Evolutionary conservation across 1,284 basidiomycete species (phyloP).

Genomic region (Stereum hirsutum): DNA sequence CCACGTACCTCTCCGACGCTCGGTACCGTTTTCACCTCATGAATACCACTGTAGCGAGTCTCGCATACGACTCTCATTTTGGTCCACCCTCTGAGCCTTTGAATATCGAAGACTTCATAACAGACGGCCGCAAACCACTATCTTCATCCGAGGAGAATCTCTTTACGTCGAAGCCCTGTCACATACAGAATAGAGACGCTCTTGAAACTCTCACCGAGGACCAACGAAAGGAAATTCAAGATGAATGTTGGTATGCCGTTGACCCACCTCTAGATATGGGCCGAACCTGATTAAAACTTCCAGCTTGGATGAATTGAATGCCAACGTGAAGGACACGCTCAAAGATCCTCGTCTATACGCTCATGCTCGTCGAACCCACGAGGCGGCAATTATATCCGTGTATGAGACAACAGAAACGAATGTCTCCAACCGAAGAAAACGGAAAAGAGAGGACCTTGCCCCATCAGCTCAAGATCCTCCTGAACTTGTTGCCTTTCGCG

Average conservation of each 20-base stretch:
- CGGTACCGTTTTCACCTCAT: no score
- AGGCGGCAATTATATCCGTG: constrained; percentile 35
- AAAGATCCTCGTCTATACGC: constrained; percentile 48
- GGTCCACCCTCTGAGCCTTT: constrained; percentile 23
- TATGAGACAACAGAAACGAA: constrained; percentile 29
- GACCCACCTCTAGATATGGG: no score
- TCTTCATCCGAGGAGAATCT: no score
- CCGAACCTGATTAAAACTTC: not conserved
- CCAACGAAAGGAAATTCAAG: constrained; percentile 13
- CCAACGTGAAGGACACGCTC: constrained; percentile 37
- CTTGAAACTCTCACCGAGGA: constrained; percentile 6
- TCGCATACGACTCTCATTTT: constrained; percentile 21
- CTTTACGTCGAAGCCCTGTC: no score
- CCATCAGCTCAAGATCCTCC: constrained; percentile 23
- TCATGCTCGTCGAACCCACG: constrained; percentile 44
- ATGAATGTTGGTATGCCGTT: constrained; percentile 23
- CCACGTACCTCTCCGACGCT: no score
- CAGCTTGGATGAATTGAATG: constrained; percentile 49
- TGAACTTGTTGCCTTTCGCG: constrained; percentile 37
- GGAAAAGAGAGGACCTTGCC: constrained; percentile 26
- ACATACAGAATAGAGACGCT: not conserved
- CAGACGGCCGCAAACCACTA: constrained; percentile 8
- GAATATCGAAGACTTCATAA: constrained; percentile 17
- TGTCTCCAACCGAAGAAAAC: constrained; percentile 31
- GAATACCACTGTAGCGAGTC: constrained; percentile 2